Percentiles rank a stretch among this genome's conserved stretches.
phyloP scores from a whole-genome alignment of 192 early-diverging fungal genomes.

The Backusella westeae region DNA sequence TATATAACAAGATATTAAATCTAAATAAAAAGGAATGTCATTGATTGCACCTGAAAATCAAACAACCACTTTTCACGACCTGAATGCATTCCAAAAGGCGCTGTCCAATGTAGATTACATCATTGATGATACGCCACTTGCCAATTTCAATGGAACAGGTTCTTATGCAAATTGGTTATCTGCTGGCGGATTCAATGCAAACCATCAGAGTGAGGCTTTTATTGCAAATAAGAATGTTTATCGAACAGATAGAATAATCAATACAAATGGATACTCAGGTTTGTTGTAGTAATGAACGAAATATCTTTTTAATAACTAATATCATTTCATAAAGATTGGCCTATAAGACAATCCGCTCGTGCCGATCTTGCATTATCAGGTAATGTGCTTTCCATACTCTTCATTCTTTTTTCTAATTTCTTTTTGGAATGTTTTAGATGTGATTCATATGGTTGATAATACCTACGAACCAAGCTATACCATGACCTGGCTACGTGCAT shows the following conservation, averaged over 20 bases:
- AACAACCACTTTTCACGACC: background rate
- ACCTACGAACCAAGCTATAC: constrained; percentile 5
- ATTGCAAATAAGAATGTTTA: constrained; percentile 3
- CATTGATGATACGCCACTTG: constrained; percentile 7
- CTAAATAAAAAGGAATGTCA: background rate
- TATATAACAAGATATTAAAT: background rate
- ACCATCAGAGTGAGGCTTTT: background rate
- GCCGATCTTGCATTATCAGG: constrained; percentile 11
- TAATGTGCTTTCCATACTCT: background rate
- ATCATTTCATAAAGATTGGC: background rate
- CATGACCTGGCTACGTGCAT: background rate
- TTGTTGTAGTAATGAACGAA: background rate
- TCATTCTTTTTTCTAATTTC: background rate
- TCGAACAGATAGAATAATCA: background rate
- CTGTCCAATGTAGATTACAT: constrained; percentile 2
- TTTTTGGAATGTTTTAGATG: background rate
- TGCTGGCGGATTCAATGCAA: constrained; percentile 1
- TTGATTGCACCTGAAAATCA: background rate
- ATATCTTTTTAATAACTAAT: background rate
- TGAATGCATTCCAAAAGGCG: background rate
- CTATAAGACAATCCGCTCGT: background rate
- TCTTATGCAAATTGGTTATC: constrained; percentile 8
- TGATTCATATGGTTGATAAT: constrained; percentile 17
- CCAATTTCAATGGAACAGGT: background rate
- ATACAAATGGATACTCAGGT: background rate